Evolutionary conservation across 768 basidiomycete genomes (phyloP).

Genomic region (Tricholoma terreum): DNA sequence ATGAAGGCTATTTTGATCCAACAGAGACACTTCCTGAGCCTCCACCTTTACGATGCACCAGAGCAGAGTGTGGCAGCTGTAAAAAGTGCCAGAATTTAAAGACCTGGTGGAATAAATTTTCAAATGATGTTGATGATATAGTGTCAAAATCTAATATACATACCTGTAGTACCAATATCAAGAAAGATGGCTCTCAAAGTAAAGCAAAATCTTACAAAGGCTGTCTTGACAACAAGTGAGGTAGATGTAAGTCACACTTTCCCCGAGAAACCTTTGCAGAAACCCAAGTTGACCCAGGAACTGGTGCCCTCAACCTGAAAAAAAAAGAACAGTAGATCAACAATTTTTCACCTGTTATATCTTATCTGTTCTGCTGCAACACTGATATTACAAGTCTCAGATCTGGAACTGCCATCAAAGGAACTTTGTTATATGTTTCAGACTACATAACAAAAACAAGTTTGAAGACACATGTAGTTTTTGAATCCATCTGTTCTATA

Average conservation of each 20-base stretch:
- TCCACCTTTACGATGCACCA: slow-evolving; percentile 14
- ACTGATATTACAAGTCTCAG: slow-evolving; percentile 35
- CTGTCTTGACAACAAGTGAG: slow-evolving; percentile 25
- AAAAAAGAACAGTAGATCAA: slow-evolving; percentile 37
- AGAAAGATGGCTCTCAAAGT: slow-evolving; percentile 10
- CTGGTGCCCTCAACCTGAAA: slow-evolving; percentile 28
- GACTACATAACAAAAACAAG: slow-evolving; percentile 41
- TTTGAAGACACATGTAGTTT: slow-evolving; percentile 37
- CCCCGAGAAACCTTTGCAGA: slow-evolving; percentile 31
- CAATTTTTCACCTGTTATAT: slow-evolving; percentile 23
- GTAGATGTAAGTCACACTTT: slow-evolving; percentile 26
- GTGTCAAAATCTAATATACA: slow-evolving; percentile 28
- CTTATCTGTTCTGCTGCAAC: slow-evolving; percentile 35
- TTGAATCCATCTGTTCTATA: slow-evolving; percentile 27
- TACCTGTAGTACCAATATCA: slow-evolving; percentile 13
- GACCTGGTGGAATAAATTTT: slow-evolving; percentile 14
- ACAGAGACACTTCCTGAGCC: slow-evolving; percentile 20
- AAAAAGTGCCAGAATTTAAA: slow-evolving; percentile 13
- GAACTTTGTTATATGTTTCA: slow-evolving; percentile 35
- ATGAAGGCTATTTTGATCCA: slow-evolving; percentile 17
- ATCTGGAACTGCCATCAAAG: slow-evolving; percentile 39
- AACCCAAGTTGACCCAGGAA: slow-evolving; percentile 22
- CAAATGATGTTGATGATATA: slow-evolving; percentile 25
- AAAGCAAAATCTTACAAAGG: slow-evolving; percentile 7
- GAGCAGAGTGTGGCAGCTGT: slow-evolving; percentile 2